Conservation (phyloP, 2,329 filamentous ascomycete species). For the Boeremia lycopersici region DNA sequence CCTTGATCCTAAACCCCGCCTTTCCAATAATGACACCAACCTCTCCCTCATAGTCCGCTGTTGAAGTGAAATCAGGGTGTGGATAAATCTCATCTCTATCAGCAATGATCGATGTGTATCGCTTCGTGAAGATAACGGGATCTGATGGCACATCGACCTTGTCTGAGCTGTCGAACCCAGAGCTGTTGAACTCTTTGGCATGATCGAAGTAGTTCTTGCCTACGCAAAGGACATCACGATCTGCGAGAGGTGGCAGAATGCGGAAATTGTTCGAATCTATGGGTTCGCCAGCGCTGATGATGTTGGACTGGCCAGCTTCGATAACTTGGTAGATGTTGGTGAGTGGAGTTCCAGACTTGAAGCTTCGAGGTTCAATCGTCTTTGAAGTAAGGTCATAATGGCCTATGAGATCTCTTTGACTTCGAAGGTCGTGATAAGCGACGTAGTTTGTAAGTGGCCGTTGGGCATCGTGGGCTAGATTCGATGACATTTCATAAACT, state of each 20-base stretch:
- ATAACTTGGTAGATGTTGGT: slow-evolving; percentile 60
- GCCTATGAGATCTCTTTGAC: slow-evolving; percentile 45
- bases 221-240: slow-evolving; percentile 60
- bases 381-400: slow-evolving; percentile 48
- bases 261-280: slow-evolving; percentile 47
- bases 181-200: slow-evolving; percentile 63
- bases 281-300: slow-evolving; percentile 44
- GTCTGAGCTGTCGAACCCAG: slow-evolving; percentile 62
- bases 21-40: slow-evolving; percentile 63
- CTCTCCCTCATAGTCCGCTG: slow-evolving; percentile 63
- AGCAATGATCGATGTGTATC: slow-evolving; percentile 60
- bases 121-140: slow-evolving; percentile 63
- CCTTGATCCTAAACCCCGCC: slow-evolving; percentile 51
- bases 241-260: slow-evolving; percentile 55
- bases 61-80: slow-evolving; percentile 56
- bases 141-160: slow-evolving; percentile 59
- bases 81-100: slow-evolving; percentile 55
- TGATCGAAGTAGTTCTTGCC: slow-evolving; percentile 65
- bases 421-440: slow-evolving; percentile 37
- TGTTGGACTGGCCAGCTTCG: slow-evolving; percentile 50
- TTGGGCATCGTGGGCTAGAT: neutral
- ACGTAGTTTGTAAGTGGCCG: slow-evolving; percentile 47
- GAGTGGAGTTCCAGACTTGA: slow-evolving; percentile 55
- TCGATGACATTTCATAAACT: neutral
- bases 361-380: slow-evolving; percentile 53